Evolutionary conservation across 2,329 filamentous ascomycete genomes (phyloP).

Genomic region (Capronia coronata): DNA sequence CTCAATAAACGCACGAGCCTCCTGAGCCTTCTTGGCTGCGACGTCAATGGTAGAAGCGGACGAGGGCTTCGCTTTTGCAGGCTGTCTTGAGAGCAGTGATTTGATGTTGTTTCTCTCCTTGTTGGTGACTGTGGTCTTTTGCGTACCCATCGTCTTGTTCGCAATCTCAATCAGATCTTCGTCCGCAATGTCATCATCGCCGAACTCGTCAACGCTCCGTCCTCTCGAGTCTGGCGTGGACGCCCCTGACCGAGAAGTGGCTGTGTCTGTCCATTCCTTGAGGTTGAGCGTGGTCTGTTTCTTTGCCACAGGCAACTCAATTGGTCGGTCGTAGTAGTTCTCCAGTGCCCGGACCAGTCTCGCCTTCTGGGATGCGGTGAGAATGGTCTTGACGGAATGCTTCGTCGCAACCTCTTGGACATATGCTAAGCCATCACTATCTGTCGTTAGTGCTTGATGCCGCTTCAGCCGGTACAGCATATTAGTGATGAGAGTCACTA

Average conservation of each 20-base stretch:
- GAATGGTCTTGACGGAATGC: conserved; percentile 63
- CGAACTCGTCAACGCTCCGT: conserved; percentile 37
- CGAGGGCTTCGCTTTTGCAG: conserved; percentile 15
- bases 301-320: conserved; percentile 37
- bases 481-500: conserved; percentile 76
- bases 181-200: conserved; percentile 38
- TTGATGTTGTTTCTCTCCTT: conserved; percentile 24
- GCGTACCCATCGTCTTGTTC: conserved; percentile 18
- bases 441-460: conserved; percentile 43
- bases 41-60: conserved; percentile 27
- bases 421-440: conserved; percentile 59
- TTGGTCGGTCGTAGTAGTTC: conserved; percentile 42
- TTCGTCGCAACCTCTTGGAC: conserved; percentile 47
- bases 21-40: conserved; percentile 30
- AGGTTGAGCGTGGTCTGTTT: conserved; percentile 38
- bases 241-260: conserved; percentile 9
- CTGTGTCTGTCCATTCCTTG: conserved; percentile 29
- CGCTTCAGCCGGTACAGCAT: conserved; percentile 68
- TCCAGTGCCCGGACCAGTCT: conserved; percentile 64
- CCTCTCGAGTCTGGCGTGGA: conserved; percentile 23
- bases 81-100: conserved; percentile 10
- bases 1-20: conserved; percentile 58
- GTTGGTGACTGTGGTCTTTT: conserved; percentile 8
- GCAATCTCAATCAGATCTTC: conserved; percentile 28
- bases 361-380: conserved; percentile 75